Evolutionary conservation across 75 land plant species (phyloP).

Genomic region (Pseudotsuga menziesii): DNA sequence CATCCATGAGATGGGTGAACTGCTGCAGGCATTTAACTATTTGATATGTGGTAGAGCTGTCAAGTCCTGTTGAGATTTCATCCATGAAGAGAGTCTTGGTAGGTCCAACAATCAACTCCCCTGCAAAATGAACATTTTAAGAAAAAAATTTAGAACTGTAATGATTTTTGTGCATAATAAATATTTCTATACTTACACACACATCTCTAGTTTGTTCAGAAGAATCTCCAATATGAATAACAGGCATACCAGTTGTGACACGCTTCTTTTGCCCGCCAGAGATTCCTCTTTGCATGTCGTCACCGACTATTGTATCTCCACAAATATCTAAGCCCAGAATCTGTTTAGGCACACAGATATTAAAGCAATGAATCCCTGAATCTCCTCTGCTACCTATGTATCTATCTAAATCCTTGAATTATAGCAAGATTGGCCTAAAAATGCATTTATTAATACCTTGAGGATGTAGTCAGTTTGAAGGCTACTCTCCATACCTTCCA

Average conservation of each 20-base stretch:
- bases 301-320: slow-evolving; percentile 36
- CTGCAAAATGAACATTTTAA: slow-evolving; percentile 19
- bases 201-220: neutral
- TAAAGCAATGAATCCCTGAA: neutral
- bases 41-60: slow-evolving; percentile 82
- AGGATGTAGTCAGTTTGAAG: slow-evolving; percentile 63
- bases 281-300: slow-evolving; percentile 37
- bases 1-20: slow-evolving; percentile 67
- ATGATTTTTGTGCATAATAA: no score
- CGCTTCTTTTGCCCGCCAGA: slow-evolving; percentile 47
- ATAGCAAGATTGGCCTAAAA: no score
- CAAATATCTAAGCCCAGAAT: slow-evolving; percentile 36
- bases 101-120: slow-evolving; percentile 88
- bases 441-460: slow-evolving; percentile 29
- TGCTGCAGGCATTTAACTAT: slow-evolving; percentile 85
- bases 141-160: neutral
- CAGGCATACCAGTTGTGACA: slow-evolving; percentile 32
- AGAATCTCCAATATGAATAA: neutral
- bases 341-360: slow-evolving; percentile 15
- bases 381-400: neutral
- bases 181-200: neutral
- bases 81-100: slow-evolving; percentile 83
- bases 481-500: slow-evolving; percentile 48
- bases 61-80: slow-evolving; percentile 86
- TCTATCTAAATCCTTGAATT: neutral